Base-by-base conservation (phyloP, 331 rosid species). In the Saraca asoca region DNA sequence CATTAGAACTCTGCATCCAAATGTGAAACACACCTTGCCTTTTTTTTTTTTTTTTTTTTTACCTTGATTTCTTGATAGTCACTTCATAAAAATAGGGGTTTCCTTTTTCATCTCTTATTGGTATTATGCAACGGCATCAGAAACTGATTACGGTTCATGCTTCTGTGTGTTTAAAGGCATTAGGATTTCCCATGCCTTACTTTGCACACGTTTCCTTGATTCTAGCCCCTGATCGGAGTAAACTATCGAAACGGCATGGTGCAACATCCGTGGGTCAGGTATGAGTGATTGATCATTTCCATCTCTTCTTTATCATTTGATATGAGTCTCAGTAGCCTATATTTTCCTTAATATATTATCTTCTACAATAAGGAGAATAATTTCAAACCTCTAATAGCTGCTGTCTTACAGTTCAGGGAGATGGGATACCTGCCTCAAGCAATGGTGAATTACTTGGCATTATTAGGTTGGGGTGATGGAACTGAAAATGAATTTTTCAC, bases 231-330 rank as follows among this genome's bases (percentile, higher is more conserved):
- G 98, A 94, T 69, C 84, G 92, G 64, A 88, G 98, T 77, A 94
- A 94, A 78, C 81, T 94, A 71, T 94, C 98, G 39, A 94, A 94
- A 82, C 93, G 97, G 38, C 97, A 90, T 83, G 98, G 97, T 50
- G 98, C 98, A 20, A 94, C 97, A 65, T 94, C 98, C 46, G 98
- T 90, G 15, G 98, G 97, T 75, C 98, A 94, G 98, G 98, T 88
- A 59, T 13, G 64, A 39, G 46, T 78, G 52, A 43, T 44, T 60
- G 16, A 37, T 57, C 59, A 29, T 64, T 56, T 55, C 51, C 19
- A 12, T 24, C 38, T 38, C 76, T 54, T 41, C 17, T 68, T 14
- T 7, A 11, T 35, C 59, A 14, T 54, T 46, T 76, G 34, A 24
- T 19, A 11, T 70, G 52, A 52, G 48, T 51, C 37, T 58, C 35